A percentile compares a stretch with the other conserved stretches of the same genome.
These are phyloP conservation scores for Colletotrichum sp. DNA, from an alignment of 2,329 filamentous ascomycete genomes.

Conservation along the genomic window DNA sequence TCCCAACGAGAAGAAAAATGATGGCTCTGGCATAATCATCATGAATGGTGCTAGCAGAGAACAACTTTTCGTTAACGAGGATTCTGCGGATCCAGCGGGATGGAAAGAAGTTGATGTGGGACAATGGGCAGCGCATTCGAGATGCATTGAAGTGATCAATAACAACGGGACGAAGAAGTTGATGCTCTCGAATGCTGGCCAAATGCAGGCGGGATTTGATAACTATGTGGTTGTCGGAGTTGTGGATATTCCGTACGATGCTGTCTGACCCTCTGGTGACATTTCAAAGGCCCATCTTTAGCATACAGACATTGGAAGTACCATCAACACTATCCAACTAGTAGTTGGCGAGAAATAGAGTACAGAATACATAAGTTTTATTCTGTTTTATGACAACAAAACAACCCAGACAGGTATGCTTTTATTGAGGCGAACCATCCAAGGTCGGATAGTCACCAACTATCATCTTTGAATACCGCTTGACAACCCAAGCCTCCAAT, in stretches of 20 bases:
- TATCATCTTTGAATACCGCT: conserved; percentile 28
- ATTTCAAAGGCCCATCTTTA: neutral
- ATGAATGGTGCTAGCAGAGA: neutral
- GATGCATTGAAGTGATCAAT: neutral
- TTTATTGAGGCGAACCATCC: neutral
- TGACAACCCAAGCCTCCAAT: conserved; percentile 34
- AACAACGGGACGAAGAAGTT: neutral
- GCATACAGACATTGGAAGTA: neutral
- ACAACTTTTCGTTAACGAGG: neutral
- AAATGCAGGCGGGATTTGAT: neutral
- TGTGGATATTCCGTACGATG: neutral
- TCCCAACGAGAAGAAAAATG: neutral
- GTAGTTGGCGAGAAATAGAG: neutral
- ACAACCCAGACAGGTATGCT: neutral
- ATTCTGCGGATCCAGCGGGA: neutral
- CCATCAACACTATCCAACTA: neutral
- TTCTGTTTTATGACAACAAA: neutral
- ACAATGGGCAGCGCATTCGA: neutral
- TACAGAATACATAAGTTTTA: neutral
- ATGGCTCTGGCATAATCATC: neutral
- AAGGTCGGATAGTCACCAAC: conserved; percentile 9
- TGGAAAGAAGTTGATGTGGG: neutral
- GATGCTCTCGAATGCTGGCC: neutral
- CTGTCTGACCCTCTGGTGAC: neutral
- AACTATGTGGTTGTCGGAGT: neutral